These are phyloP conservation scores for Herpetomonas tarakana DNA, from an alignment of 208 protist genomes.

Conservation along the genomic window DNA sequence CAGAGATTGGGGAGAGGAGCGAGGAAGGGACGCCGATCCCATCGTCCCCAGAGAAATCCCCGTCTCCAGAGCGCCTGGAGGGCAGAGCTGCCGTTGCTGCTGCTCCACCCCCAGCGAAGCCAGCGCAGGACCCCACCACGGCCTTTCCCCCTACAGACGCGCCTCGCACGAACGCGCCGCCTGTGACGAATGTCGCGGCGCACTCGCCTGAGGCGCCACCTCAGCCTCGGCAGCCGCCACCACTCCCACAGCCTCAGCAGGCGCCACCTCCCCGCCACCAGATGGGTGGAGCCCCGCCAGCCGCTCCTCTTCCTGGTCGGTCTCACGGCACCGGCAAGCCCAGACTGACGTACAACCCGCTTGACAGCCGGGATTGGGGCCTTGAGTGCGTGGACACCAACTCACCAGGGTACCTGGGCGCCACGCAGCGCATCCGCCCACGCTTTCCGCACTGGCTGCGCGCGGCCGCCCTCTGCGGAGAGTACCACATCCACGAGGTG, in stretches of 20 bases:
- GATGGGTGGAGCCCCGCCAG: too few relatives aligned
- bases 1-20: too few relatives aligned
- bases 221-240: too few relatives aligned
- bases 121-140: not conserved
- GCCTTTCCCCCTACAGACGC: not conserved
- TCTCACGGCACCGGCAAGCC: not conserved
- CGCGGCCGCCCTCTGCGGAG: constrained; percentile 10
- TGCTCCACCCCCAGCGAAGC: too few relatives aligned
- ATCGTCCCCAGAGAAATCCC: not conserved
- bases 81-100: not conserved
- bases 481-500: constrained; percentile 10
- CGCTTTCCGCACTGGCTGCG: constrained; percentile 9
- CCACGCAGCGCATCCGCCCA: not conserved
- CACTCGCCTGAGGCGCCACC: too few relatives aligned
- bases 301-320: too few relatives aligned
- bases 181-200: too few relatives aligned
- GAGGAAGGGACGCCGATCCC: constrained; percentile 1
- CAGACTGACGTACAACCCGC: not conserved
- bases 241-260: too few relatives aligned
- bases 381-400: constrained; percentile 1
- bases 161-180: too few relatives aligned
- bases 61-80: not conserved
- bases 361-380: not conserved
- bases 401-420: constrained; percentile 5
- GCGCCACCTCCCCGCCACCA: too few relatives aligned